Percentiles rank a stretch among this genome's conserved stretches.
Evolutionary conservation across 805 yeast genomes (phyloP).

Genomic region (Cyberlindnera nakhonratchasimensis): DNA sequence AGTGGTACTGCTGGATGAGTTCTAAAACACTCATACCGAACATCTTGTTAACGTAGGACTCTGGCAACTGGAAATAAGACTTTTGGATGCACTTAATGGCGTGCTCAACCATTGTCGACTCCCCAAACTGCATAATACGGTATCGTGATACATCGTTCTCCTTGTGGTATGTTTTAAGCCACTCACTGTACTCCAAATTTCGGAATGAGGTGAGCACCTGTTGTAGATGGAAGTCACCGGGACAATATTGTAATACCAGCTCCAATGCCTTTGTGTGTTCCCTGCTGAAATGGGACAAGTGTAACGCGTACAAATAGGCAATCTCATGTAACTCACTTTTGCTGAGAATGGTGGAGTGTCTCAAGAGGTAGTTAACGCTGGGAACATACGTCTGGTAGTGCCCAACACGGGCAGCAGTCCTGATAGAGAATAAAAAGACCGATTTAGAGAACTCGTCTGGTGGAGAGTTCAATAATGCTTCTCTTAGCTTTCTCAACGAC

Average conservation of each 20-base stretch:
- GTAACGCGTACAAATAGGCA: constrained; percentile 41
- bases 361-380: constrained; percentile 38
- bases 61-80: constrained; percentile 38
- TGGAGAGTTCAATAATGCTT: constrained; percentile 41
- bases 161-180: constrained; percentile 31
- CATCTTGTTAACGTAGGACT: constrained; percentile 10
- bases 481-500: constrained; percentile 51
- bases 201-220: constrained; percentile 34
- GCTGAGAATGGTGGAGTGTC: constrained; percentile 20
- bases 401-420: constrained; percentile 44
- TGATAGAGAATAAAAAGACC: constrained; percentile 49
- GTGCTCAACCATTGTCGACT: constrained; percentile 29
- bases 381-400: constrained; percentile 59
- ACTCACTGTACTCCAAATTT: constrained; percentile 29
- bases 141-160: constrained; percentile 16
- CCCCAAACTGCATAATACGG: constrained; percentile 43
- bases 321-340: constrained; percentile 39
- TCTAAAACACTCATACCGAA: constrained; percentile 10
- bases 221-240: constrained; percentile 32
- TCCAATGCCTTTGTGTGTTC: constrained; percentile 20
- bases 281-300: constrained; percentile 31
- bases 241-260: constrained; percentile 28
- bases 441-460: constrained; percentile 41
- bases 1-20: constrained; percentile 7
- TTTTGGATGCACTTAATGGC: constrained; percentile 34